phyloP scores from a whole-genome alignment of 495 filamentous ascomycete genomes.

The Rhypophila decipiens region DNA sequence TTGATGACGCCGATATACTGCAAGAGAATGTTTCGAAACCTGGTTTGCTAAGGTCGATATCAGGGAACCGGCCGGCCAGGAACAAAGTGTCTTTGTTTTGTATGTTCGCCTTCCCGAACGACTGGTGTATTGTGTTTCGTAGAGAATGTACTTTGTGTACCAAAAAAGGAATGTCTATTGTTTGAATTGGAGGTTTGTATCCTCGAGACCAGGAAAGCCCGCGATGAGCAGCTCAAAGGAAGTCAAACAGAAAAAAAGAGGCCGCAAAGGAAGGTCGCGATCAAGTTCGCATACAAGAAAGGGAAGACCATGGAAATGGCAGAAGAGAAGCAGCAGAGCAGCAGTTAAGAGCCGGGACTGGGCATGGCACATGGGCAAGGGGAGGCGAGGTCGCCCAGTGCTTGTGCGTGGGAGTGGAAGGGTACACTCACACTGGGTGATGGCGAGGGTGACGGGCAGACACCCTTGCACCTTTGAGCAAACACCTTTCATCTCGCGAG shows the following conservation, averaged over 20 bases:
- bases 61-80: too few relatives aligned
- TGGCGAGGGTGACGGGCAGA: background rate
- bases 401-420: too few relatives aligned
- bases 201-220: conserved; percentile 15
- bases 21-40: too few relatives aligned
- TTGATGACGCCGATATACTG: too few relatives aligned
- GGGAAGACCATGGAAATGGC: conserved; percentile 7
- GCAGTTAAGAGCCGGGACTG: conserved; percentile 10
- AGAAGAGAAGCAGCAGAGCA: conserved; percentile 10
- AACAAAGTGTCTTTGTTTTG: too few relatives aligned
- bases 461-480: too few relatives aligned
- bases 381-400: background rate
- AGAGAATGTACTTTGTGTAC: too few relatives aligned
- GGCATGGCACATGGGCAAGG: background rate
- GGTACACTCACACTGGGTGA: background rate
- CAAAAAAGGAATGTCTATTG: background rate
- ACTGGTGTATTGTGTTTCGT: too few relatives aligned
- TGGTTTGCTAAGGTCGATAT: too few relatives aligned
- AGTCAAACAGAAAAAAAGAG: conserved; percentile 10
- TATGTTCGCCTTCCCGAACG: too few relatives aligned
- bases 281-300: conserved; percentile 6
- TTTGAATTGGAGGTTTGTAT: conserved; percentile 18
- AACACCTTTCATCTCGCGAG: background rate
- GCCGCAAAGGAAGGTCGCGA: conserved; percentile 20
- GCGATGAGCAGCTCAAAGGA: conserved; percentile 19